Conservation (phyloP, 345 rosid genomes). For the Atalantia buxifolia region DNA sequence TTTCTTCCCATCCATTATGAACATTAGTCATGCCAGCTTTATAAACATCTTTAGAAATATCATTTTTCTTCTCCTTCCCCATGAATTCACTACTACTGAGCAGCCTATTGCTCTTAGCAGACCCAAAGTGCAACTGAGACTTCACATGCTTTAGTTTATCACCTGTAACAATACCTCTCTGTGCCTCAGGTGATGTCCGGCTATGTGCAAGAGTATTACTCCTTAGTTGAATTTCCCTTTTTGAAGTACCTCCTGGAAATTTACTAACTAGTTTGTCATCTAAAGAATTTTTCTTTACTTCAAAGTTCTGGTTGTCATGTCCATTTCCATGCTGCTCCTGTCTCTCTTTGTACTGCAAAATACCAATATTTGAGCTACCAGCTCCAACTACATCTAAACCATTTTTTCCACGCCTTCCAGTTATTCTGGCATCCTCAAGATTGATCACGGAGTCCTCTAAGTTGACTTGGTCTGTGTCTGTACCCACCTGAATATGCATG, state of each 20-base stretch:
- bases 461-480: constrained; percentile 15
- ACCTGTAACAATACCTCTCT: constrained; percentile 31
- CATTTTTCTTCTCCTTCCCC: constrained; percentile 25
- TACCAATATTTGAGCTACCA: constrained; percentile 18
- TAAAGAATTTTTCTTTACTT: constrained; percentile 32
- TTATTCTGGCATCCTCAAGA: constrained; percentile 19
- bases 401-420: constrained; percentile 25
- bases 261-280: constrained; percentile 30
- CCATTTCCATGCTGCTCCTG: constrained; percentile 35
- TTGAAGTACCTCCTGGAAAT: constrained; percentile 38
- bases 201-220: constrained; percentile 50
- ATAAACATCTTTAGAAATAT: constrained; percentile 16
- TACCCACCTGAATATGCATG: constrained; percentile 11
- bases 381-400: constrained; percentile 22
- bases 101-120: constrained; percentile 25
- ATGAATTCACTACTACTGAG: constrained; percentile 16
- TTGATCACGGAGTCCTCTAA: constrained; percentile 14
- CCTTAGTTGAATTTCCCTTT: constrained; percentile 51
- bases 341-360: constrained; percentile 30
- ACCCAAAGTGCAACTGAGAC: constrained; percentile 51
- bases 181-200: constrained; percentile 40
- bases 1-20: constrained; percentile 14
- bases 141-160: constrained; percentile 50
- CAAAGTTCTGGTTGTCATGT: constrained; percentile 14
- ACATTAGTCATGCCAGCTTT: constrained; percentile 9